Conservation (phyloP, 2,329 filamentous ascomycete species). For the Pseudodiploospora longispora region DNA sequence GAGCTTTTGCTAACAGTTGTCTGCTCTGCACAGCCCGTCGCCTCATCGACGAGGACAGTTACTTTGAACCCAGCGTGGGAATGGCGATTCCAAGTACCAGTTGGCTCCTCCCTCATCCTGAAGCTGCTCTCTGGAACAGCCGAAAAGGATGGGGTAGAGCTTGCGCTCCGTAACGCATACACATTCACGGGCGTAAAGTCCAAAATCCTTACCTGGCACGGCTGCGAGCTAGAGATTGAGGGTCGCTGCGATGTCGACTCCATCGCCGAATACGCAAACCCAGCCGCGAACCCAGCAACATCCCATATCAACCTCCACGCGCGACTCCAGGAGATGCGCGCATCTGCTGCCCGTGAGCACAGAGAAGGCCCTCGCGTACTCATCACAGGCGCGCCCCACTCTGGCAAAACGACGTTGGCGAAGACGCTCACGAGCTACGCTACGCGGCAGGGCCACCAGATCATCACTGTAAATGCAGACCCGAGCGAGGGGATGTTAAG, state of each 20-base stretch:
- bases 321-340: conserved; percentile 66
- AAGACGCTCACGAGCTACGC: conserved; percentile 76
- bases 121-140: conserved; percentile 74
- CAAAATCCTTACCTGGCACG: conserved; percentile 87
- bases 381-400: conserved; percentile 67
- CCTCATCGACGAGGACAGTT: conserved; percentile 37
- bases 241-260: conserved; percentile 47
- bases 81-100: conserved; percentile 70
- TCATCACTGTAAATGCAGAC: conserved; percentile 78
- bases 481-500: conserved; percentile 71
- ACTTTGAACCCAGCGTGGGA: conserved; percentile 58
- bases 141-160: conserved; percentile 91
- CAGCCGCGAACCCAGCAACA: conserved; percentile 74
- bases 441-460: conserved; percentile 63
- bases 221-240: conserved; percentile 74
- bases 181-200: conserved; percentile 74
- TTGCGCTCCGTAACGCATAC: conserved; percentile 73
- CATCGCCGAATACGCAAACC: conserved; percentile 53
- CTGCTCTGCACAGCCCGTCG: conserved; percentile 20
- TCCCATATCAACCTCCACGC: conserved; percentile 82
- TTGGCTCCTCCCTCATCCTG: conserved; percentile 33
- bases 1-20: conserved; percentile 11
- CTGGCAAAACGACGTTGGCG: conserved; percentile 76
- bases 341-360: conserved; percentile 42
- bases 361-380: conserved; percentile 70